Percentiles rank a stretch among this genome's conserved stretches.
Evolutionary conservation across 2,329 filamentous ascomycete species (phyloP).

Genomic region (Zalaria sp.): DNA sequence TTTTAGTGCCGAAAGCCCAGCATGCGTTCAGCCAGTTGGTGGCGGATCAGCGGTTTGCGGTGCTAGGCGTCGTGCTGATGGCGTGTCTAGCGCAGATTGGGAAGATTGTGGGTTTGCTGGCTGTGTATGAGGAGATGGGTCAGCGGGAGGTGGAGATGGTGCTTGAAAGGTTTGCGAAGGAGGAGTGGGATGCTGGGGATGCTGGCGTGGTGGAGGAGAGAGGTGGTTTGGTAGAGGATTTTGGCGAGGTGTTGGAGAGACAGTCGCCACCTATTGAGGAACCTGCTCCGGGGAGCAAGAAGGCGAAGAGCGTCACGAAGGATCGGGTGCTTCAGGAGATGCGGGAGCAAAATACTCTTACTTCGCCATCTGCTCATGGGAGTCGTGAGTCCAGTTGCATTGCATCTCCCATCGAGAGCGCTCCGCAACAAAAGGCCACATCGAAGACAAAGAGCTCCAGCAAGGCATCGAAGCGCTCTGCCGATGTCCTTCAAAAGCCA

Average conservation of each 20-base stretch:
- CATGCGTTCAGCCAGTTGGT: constrained; percentile 29
- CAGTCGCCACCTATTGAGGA: constrained; percentile 6
- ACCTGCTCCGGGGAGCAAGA: constrained; percentile 3
- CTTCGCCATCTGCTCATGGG: constrained; percentile 2
- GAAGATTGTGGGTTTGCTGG: constrained; percentile 25
- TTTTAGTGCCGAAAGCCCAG: constrained; percentile 17
- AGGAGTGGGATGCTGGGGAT: constrained; percentile 17
- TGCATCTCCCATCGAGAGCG: constrained; percentile 1
- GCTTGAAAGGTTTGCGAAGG: constrained; percentile 28
- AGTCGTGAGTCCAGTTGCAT: constrained; percentile 3
- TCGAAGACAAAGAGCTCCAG: constrained; percentile 12
- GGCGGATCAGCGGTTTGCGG: constrained; percentile 29
- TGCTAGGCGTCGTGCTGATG: constrained; percentile 30
- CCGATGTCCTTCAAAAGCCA: not conserved
- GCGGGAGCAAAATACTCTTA: not conserved
- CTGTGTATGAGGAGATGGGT: constrained; percentile 26
- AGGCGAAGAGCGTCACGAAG: not conserved
- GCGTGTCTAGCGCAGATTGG: constrained; percentile 26
- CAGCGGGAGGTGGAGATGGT: constrained; percentile 27
- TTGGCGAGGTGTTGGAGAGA: constrained; percentile 21
- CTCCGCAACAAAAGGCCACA: constrained; percentile 3
- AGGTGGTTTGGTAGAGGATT: constrained; percentile 4
- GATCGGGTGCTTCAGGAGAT: no score
- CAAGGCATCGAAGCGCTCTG: not conserved
- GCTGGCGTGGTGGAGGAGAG: not conserved